Evolutionary conservation across 345 rosid genomes (phyloP).

Genomic region (Acer negundo): DNA sequence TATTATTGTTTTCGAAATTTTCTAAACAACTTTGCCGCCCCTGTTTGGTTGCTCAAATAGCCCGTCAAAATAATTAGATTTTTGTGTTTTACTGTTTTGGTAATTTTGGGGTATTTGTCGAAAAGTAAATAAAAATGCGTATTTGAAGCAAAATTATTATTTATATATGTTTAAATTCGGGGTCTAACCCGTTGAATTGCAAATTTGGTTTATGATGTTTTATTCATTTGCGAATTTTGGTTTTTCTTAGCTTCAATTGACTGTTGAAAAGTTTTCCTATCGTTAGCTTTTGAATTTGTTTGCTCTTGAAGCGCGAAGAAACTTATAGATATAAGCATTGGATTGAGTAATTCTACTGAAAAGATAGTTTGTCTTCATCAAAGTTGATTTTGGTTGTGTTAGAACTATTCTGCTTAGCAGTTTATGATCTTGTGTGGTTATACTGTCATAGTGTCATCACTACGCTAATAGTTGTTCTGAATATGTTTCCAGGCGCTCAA

Average conservation of each 20-base stretch:
- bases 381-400: not conserved
- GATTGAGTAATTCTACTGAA: not conserved
- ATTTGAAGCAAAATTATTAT: not conserved
- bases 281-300: too few relatives aligned
- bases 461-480: slow-evolving; percentile 10
- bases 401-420: not conserved
- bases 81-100: not conserved
- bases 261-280: not conserved
- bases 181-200: not conserved
- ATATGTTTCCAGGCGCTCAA: slow-evolving; percentile 40
- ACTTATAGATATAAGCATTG: not conserved
- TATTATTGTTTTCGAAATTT: not conserved
- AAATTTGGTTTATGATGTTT: not conserved
- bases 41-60: slow-evolving; percentile 6
- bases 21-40: not conserved
- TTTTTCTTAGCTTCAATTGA: not conserved
- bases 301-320: not conserved
- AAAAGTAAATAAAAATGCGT: slow-evolving; percentile 9
- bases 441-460: not conserved
- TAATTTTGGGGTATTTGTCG: not conserved
- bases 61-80: slow-evolving; percentile 1
- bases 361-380: not conserved
- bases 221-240: not conserved
- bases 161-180: not conserved
- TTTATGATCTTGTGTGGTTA: not conserved